These are phyloP conservation scores for Saturnispora sanitii DNA, from an alignment of 805 yeast species.

Conservation along the genomic window DNA sequence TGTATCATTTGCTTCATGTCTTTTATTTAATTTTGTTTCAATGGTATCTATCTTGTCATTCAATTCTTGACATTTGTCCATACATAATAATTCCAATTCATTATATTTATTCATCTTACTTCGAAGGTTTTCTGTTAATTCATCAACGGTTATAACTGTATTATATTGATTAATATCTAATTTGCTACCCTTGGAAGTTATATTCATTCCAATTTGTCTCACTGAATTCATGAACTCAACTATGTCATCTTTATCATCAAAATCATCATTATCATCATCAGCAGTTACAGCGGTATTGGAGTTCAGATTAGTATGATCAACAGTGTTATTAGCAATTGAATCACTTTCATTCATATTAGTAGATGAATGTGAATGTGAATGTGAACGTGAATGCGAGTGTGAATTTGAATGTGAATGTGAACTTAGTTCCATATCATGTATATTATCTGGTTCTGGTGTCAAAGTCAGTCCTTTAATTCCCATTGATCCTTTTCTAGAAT, in stretches of 20 bases:
- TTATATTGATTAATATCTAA: constrained; percentile 1
- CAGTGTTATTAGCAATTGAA: not conserved
- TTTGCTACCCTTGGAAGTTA: not conserved
- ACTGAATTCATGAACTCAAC: constrained; percentile 1
- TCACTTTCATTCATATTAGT: too few relatives aligned
- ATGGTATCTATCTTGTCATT: constrained; percentile 16
- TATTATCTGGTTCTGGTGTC: not conserved
- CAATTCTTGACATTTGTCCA: constrained; percentile 15
- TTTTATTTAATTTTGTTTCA: constrained; percentile 16
- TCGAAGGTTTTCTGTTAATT: not conserved
- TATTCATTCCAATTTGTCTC: constrained; percentile 2
- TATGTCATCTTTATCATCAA: constrained; percentile 3
- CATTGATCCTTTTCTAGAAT: not conserved
- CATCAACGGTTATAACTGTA: not conserved
- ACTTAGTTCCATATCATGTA: too few relatives aligned
- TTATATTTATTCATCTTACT: constrained; percentile 20
- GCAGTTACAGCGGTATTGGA: not conserved
- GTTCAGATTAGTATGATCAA: too few relatives aligned
- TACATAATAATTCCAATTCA: constrained; percentile 23
- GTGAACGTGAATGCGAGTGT: too few relatives aligned
- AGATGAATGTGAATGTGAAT: too few relatives aligned
- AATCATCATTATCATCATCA: not conserved
- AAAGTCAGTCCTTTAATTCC: not conserved
- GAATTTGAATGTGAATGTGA: too few relatives aligned
- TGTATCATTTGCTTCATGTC: constrained; percentile 15